A percentile compares a stretch with the other conserved stretches of the same genome.
phyloP scores from a whole-genome alignment of 1,139 yeast genomes.

The Pichia sp. region DNA sequence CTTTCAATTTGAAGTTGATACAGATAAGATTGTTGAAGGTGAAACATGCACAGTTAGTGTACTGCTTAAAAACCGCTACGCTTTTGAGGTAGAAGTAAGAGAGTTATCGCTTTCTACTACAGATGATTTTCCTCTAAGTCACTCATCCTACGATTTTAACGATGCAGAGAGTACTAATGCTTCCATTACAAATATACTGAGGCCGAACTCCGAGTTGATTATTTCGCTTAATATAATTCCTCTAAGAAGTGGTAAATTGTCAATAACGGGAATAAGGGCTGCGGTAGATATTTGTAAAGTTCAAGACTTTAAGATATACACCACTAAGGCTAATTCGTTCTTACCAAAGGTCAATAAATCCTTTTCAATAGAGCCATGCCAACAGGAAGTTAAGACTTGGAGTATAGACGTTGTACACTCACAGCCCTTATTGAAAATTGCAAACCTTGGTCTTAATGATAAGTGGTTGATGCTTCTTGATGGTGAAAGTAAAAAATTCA shows the following conservation, averaged over 20 bases:
- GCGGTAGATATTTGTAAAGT: slow-evolving; percentile 40
- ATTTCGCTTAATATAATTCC: slow-evolving; percentile 41
- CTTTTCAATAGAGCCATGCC: neutral
- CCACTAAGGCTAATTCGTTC: slow-evolving; percentile 1
- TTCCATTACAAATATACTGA: slow-evolving; percentile 15
- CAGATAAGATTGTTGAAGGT: slow-evolving; percentile 40
- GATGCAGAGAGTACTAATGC: neutral
- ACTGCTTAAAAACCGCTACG: slow-evolving; percentile 71
- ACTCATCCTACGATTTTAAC: slow-evolving; percentile 4
- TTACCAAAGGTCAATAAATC: slow-evolving; percentile 5
- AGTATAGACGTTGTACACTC: slow-evolving; percentile 44
- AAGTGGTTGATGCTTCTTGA: slow-evolving; percentile 75
- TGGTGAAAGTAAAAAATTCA: slow-evolving; percentile 56
- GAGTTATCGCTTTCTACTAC: slow-evolving; percentile 41
- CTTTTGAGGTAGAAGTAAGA: slow-evolving; percentile 60
- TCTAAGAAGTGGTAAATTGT: slow-evolving; percentile 33
- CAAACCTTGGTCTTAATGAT: slow-evolving; percentile 49
- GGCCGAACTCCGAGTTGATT: slow-evolving; percentile 33
- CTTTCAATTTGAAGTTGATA: slow-evolving; percentile 25
- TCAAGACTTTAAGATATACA: slow-evolving; percentile 30
- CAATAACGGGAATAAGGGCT: slow-evolving; percentile 38
- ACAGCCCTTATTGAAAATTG: slow-evolving; percentile 57
- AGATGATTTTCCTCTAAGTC: slow-evolving; percentile 19
- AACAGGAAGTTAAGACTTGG: slow-evolving; percentile 5
- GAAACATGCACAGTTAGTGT: slow-evolving; percentile 50